phyloP scores from a whole-genome alignment of 2,329 filamentous ascomycete genomes.

The Cladosporium oxysporum region DNA sequence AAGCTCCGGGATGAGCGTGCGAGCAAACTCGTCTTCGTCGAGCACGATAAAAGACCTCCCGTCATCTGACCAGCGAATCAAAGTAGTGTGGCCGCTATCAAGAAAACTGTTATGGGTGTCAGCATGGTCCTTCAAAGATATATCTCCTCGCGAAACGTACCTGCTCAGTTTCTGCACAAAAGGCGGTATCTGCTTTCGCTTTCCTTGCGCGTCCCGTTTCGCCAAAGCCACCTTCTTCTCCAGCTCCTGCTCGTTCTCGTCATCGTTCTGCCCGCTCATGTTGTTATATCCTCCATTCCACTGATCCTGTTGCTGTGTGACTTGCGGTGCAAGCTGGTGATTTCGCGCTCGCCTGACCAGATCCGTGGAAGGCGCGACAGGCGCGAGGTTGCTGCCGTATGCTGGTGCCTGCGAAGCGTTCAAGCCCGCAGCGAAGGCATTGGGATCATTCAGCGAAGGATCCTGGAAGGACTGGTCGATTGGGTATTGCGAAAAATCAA shows the following conservation, averaged over 20 bases:
- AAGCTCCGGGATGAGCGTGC: slow-evolving; percentile 70
- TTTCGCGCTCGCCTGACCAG: slow-evolving; percentile 50
- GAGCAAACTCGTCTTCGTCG: slow-evolving; percentile 87
- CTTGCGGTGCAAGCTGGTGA: slow-evolving; percentile 46
- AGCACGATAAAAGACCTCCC: slow-evolving; percentile 95
- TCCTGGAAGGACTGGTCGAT: slow-evolving; percentile 39
- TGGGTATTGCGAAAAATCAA: slow-evolving; percentile 33
- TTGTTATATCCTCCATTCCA: slow-evolving; percentile 43
- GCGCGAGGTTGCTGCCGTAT: slow-evolving; percentile 26
- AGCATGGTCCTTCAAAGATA: slow-evolving; percentile 25
- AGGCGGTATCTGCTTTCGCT: slow-evolving; percentile 92
- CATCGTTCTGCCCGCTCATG: slow-evolving; percentile 50
- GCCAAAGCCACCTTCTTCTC: slow-evolving; percentile 78
- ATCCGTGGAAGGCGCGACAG: slow-evolving; percentile 41
- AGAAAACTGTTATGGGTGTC: slow-evolving; percentile 68
- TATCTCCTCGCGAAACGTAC: slow-evolving; percentile 53
- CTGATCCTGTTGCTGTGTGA: slow-evolving; percentile 35
- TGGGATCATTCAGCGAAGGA: slow-evolving; percentile 40
- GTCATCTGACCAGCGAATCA: slow-evolving; percentile 96
- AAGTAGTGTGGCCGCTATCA: slow-evolving; percentile 86
- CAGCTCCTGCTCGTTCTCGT: slow-evolving; percentile 75
- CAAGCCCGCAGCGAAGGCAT: slow-evolving; percentile 33
- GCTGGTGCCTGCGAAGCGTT: slow-evolving; percentile 31
- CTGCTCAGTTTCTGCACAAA: slow-evolving; percentile 98
- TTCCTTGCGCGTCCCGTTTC: slow-evolving; percentile 83